Base-by-base conservation (phyloP, 2,329 filamentous ascomycete genomes). In the Diaporthe australafricana region DNA sequence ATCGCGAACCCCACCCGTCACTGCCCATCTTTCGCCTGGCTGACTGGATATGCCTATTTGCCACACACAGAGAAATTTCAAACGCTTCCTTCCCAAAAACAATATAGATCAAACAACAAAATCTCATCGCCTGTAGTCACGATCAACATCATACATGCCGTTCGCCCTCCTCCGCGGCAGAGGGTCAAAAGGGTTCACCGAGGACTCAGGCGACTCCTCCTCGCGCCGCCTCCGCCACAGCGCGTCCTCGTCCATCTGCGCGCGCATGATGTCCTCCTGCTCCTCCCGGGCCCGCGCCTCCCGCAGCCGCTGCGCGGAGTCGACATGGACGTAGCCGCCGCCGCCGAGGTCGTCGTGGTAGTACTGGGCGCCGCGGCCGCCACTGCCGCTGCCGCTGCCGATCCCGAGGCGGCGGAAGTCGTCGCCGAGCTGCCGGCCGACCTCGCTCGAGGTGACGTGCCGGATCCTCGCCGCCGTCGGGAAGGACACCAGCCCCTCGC, bases 371-470 rank as follows among this genome's bases (percentile, higher is more conserved):
- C 9, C 32, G 32, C 32, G 14, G 6, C 25, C 45, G 20, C 50
- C 50, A 6, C n/a, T 42, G 48, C n/a, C 42, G 25, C 56, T n/a
- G 20, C 50, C 50, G 9, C n/a, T 42, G 48, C n/a, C 42, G 25
- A 67, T n/a, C n/a, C 42, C 25, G 7, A 48, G 45, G 42, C 48
- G 62, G 16, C 30, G 45, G 32, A 60, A 53, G 16, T 67, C 22
- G 12, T 68, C 47, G 16, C 55, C 42, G 17, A 70, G 68, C 68
- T 73, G 71, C 27, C 68, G 57, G 22, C 27, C 50, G 30, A 74
- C 56, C 52, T 73, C 73, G 40, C 73, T 73, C 45, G 50, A 16
- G 2, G 68, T 52, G 25, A 74, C 63, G 30, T 60, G 63, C 30
- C 73, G 63, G 11, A 68, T 53, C 4, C 38, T 30, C 16, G 48